phyloP scores from a whole-genome alignment of 768 basidiomycete genomes.

The Trichaptum fuscoviolaceum region DNA sequence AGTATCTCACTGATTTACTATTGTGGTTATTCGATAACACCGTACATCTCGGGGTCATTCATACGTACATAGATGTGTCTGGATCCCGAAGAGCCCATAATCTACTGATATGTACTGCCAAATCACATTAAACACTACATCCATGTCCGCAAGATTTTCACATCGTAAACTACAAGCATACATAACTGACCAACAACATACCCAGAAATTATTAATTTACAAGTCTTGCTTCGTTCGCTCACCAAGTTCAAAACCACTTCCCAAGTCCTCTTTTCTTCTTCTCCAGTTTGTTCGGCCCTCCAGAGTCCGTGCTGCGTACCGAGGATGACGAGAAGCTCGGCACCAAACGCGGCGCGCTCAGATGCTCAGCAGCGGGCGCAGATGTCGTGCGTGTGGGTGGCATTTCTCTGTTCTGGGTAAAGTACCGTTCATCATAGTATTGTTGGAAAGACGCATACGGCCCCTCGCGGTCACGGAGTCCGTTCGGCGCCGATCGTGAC shows the following conservation, averaged over 20 bases:
- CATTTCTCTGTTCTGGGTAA: constrained; percentile 44
- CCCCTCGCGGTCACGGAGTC: constrained; percentile 44
- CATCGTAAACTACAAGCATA: not conserved
- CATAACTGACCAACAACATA: not conserved
- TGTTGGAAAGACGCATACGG: constrained; percentile 58
- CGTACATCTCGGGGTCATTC: no score
- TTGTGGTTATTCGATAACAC: no score
- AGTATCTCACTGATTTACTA: no score
- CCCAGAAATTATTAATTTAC: not conserved
- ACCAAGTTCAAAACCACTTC: not conserved
- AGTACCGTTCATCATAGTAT: constrained; percentile 78
- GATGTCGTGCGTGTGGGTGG: constrained; percentile 40
- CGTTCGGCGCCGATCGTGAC: constrained; percentile 65
- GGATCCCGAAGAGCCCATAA: no score
- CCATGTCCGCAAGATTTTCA: not conserved
- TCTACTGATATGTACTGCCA: no score
- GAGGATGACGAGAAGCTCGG: not conserved
- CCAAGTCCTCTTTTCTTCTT: not conserved
- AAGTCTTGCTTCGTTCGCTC: not conserved
- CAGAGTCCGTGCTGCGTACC: not conserved
- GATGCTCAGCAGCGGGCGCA: constrained; percentile 19
- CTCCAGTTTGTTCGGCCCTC: not conserved
- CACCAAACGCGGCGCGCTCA: not conserved
- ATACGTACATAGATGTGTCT: no score
- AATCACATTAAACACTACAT: not conserved